Evolutionary conservation across 805 yeast species (phyloP).

Genomic region (Candida krabiensis): DNA sequence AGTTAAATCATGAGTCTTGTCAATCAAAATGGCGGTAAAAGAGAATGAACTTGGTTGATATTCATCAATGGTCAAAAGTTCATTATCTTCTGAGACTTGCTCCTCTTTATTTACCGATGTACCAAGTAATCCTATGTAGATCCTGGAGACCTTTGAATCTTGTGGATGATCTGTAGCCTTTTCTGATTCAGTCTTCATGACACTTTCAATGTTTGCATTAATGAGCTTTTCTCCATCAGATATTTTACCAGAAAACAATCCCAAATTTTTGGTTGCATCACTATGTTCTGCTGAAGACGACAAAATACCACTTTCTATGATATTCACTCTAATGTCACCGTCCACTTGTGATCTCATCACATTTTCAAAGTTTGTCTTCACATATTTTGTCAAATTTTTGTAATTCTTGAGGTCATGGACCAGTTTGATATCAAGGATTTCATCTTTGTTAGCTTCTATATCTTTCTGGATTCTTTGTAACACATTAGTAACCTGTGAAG

Average conservation of each 20-base stretch:
- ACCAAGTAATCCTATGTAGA: slow-evolving; percentile 35
- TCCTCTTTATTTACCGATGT: slow-evolving; percentile 26
- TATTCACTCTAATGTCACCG: slow-evolving; percentile 67
- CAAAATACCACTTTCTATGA: slow-evolving; percentile 50
- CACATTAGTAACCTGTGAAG: slow-evolving; percentile 37
- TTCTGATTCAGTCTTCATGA: slow-evolving; percentile 35
- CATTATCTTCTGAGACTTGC: slow-evolving; percentile 22
- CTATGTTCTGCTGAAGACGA: slow-evolving; percentile 28
- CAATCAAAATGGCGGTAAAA: slow-evolving; percentile 75
- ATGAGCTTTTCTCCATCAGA: slow-evolving; percentile 88
- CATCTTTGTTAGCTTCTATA: slow-evolving; percentile 38
- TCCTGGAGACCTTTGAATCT: slow-evolving; percentile 24
- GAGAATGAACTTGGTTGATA: slow-evolving; percentile 58
- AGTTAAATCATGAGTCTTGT: slow-evolving; percentile 73
- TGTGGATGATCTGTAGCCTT: slow-evolving; percentile 3
- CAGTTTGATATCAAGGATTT: slow-evolving; percentile 58
- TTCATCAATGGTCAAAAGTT: slow-evolving; percentile 43
- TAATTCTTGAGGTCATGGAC: slow-evolving; percentile 68
- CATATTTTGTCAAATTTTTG: slow-evolving; percentile 44
- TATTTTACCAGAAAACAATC: slow-evolving; percentile 71
- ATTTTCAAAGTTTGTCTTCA: slow-evolving; percentile 54
- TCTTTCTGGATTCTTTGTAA: slow-evolving; percentile 37
- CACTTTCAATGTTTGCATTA: slow-evolving; percentile 79
- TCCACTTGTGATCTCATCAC: slow-evolving; percentile 72
- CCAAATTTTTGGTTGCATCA: slow-evolving; percentile 46